A percentile compares a stretch with the other conserved stretches of the same genome.
phyloP scores from a whole-genome alignment of 176 grass and related monocot genomes.

The Carex scoparia region DNA sequence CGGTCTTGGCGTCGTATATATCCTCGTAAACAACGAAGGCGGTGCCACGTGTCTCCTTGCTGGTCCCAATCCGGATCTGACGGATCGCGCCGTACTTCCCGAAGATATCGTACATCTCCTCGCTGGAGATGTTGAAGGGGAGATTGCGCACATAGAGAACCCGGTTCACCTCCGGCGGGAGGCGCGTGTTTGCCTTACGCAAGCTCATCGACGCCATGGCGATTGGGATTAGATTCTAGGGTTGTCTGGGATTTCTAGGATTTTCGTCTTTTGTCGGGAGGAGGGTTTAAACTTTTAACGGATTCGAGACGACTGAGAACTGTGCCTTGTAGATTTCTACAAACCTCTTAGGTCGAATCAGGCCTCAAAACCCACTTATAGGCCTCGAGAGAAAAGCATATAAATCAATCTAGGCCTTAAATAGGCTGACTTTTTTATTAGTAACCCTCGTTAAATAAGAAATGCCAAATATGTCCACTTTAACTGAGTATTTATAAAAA shows the following conservation, averaged over 20 bases:
- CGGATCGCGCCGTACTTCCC: constrained; percentile 98
- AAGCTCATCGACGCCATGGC: constrained; percentile 70
- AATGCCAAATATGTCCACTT: too few species aligned
- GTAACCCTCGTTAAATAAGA: too few species aligned
- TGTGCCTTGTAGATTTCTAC: background rate
- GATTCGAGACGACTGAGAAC: background rate
- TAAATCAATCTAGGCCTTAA: too few species aligned
- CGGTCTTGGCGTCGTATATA: constrained; percentile 99
- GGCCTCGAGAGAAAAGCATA: background rate
- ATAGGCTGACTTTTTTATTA: too few species aligned
- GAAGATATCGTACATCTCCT: constrained; percentile 99
- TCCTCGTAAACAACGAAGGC: constrained; percentile 99
- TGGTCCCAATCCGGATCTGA: constrained; percentile 91
- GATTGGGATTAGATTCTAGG: background rate
- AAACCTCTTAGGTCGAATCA: background rate
- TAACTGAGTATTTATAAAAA: too few species aligned
- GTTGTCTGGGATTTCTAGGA: background rate
- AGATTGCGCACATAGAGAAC: constrained; percentile 97
- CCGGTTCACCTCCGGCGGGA: constrained; percentile 95
- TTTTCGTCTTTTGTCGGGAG: background rate
- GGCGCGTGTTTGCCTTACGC: constrained; percentile 74
- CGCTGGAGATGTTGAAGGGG: constrained; percentile 99
- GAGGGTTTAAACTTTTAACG: background rate
- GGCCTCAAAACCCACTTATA: background rate
- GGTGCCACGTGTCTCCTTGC: constrained; percentile 88